Evolutionary conservation across 1,139 yeast genomes (phyloP).

Genomic region (Yamadazyma epiphylla): DNA sequence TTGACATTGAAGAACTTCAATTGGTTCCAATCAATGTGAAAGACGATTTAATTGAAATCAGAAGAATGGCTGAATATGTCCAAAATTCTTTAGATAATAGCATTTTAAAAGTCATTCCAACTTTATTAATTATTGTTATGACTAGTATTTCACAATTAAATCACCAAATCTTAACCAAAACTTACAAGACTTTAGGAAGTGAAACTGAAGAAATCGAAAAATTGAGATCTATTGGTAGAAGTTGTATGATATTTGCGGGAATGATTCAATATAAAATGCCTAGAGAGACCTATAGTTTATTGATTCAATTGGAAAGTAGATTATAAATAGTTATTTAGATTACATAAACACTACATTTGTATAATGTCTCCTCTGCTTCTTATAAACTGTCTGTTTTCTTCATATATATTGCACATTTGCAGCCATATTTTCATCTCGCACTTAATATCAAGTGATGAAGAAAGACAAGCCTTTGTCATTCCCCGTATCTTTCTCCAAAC

Average conservation of each 20-base stretch:
- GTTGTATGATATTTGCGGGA: constrained; percentile 93
- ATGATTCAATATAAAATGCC: constrained; percentile 96
- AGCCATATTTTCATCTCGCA: no score
- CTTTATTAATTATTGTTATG: constrained; percentile 77
- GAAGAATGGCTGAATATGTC: constrained; percentile 41
- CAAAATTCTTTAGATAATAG: constrained; percentile 57
- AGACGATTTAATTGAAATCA: constrained; percentile 32
- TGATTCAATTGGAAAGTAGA: constrained; percentile 67
- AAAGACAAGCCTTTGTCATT: constrained; percentile 14
- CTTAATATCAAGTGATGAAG: no score
- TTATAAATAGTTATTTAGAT: constrained; percentile 11
- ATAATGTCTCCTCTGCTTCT: no score
- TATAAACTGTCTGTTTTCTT: no score
- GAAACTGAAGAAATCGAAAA: constrained; percentile 50
- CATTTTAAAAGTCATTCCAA: constrained; percentile 76
- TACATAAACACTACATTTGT: no score
- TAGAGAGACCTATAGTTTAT: constrained; percentile 74
- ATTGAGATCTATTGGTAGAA: constrained; percentile 67
- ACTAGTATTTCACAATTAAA: constrained; percentile 65
- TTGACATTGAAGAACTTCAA: constrained; percentile 53
- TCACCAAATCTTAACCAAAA: constrained; percentile 42
- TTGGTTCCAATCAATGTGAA: constrained; percentile 58
- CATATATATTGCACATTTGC: no score
- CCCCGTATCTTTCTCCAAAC: constrained; percentile 24
- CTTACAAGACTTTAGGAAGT: constrained; percentile 48